A percentile compares a stretch with the other conserved stretches of the same genome.
phyloP scores from a whole-genome alignment of 805 yeast genomes.

The Candida rishiriensis region DNA sequence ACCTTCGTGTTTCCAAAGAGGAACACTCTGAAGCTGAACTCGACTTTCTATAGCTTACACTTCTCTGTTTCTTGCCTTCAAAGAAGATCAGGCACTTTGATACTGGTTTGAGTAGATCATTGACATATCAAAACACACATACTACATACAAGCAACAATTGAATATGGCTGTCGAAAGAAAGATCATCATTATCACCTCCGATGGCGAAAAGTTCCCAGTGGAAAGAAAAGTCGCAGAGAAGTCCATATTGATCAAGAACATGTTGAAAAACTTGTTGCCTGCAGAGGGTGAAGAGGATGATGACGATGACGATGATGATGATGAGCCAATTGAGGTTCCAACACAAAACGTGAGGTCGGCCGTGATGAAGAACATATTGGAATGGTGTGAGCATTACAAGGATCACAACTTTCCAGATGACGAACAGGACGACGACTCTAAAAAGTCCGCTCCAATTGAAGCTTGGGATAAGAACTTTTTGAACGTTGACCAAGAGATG shows the following conservation, averaged over 20 bases:
- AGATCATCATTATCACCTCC: constrained; percentile 53
- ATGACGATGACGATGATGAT: constrained; percentile 42
- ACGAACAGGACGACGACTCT: constrained; percentile 77
- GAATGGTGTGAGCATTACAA: constrained; percentile 97
- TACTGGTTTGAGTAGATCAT: too few relatives aligned
- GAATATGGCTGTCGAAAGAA: constrained; percentile 21
- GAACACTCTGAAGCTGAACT: too few relatives aligned
- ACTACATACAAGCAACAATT: too few relatives aligned
- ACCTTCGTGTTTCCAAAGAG: too few relatives aligned
- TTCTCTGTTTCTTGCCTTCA: too few relatives aligned
- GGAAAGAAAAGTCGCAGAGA: constrained; percentile 78
- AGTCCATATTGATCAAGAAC: constrained; percentile 79
- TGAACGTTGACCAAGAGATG: constrained; percentile 92
- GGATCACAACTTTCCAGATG: constrained; percentile 69
- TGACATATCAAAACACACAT: too few relatives aligned
- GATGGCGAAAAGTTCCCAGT: constrained; percentile 79
- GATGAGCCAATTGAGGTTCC: constrained; percentile 78
- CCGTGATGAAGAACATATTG: constrained; percentile 82
- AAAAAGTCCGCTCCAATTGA: constrained; percentile 88
- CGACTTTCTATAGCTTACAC: too few relatives aligned
- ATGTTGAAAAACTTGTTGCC: constrained; percentile 67
- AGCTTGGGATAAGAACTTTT: constrained; percentile 92
- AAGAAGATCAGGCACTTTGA: too few relatives aligned
- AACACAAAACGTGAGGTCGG: constrained; percentile 83
- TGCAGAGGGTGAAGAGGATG: constrained; percentile 32